phyloP scores from a whole-genome alignment of 176 grass and related monocot species.

The Oryza nivara region DNA sequence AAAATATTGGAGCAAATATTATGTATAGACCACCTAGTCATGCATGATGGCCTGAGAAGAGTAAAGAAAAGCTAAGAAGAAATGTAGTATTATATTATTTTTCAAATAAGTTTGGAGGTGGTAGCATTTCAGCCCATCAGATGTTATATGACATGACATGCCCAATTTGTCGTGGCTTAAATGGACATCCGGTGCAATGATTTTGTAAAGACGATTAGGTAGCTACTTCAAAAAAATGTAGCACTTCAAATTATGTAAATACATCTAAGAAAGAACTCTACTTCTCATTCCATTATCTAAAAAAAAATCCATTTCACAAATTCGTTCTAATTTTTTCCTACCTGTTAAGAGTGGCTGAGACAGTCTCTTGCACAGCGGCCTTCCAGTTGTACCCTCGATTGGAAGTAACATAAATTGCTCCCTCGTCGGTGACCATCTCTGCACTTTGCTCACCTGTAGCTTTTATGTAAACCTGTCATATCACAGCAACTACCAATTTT shows the following conservation, averaged over 20 bases:
- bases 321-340: conserved; percentile 25
- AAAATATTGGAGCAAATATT: not conserved
- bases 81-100: not conserved
- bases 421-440: conserved; percentile 96
- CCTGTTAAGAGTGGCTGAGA: conserved; percentile 96
- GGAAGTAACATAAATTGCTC: conserved; percentile 98
- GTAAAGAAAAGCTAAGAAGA: not conserved
- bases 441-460: conserved; percentile 90
- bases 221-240: not conserved
- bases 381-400: conserved; percentile 99
- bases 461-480: conserved; percentile 84
- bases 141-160: not conserved
- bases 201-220: not conserved
- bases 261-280: conserved; percentile 1
- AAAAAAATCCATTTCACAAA: not conserved
- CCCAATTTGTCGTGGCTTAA: not conserved
- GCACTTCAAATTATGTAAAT: not conserved
- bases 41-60: not conserved
- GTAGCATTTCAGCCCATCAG: not conserved
- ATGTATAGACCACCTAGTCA: no score
- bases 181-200: not conserved
- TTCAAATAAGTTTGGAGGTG: not conserved
- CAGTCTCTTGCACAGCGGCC: conserved; percentile 96
- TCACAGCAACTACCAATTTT: not conserved
- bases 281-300: not conserved